Percentiles rank a stretch among this genome's conserved stretches.
Evolutionary conservation across 306 rosid species (phyloP).

Genomic region (Quercus glauca): DNA sequence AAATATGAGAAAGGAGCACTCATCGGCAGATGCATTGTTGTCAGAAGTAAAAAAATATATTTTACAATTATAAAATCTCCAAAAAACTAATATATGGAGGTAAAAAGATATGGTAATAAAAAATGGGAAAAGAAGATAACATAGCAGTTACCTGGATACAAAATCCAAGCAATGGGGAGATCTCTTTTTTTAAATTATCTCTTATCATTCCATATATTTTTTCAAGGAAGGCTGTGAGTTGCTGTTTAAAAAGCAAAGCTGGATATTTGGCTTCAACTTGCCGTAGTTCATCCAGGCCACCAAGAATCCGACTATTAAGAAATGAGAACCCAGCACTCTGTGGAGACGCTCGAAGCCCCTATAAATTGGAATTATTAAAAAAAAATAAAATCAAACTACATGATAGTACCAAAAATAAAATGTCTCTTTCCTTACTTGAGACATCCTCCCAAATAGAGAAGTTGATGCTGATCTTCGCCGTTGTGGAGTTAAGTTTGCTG

Average conservation of each 20-base stretch:
- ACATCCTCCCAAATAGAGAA: constrained; percentile 98
- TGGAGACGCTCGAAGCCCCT: constrained; percentile 95
- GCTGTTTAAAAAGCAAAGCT: constrained; percentile 94
- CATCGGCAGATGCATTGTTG: too few species aligned
- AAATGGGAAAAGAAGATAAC: too few species aligned
- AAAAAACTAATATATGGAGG: too few species aligned
- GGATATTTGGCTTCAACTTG: constrained; percentile 99
- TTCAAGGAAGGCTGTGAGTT: constrained; percentile 98
- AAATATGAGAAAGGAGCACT: too few species aligned
- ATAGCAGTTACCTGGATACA: constrained; percentile 79
- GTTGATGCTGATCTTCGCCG: constrained; percentile 90
- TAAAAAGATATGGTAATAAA: too few species aligned
- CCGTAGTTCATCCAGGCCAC: constrained; percentile 86
- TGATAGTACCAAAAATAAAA: background rate
- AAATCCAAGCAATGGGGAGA: constrained; percentile 93
- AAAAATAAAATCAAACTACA: constrained; percentile 13
- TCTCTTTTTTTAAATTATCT: constrained; percentile 95
- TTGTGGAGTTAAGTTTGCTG: constrained; percentile 98
- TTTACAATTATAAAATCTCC: too few species aligned
- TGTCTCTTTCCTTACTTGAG: constrained; percentile 63
- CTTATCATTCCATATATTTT: constrained; percentile 98
- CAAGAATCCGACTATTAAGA: constrained; percentile 82
- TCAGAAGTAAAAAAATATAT: too few species aligned
- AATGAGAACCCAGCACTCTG: constrained; percentile 88
- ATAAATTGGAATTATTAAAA: constrained; percentile 21